Base-by-base conservation (phyloP, 805 yeast species). In the Metschnikowia kunwiensis region DNA sequence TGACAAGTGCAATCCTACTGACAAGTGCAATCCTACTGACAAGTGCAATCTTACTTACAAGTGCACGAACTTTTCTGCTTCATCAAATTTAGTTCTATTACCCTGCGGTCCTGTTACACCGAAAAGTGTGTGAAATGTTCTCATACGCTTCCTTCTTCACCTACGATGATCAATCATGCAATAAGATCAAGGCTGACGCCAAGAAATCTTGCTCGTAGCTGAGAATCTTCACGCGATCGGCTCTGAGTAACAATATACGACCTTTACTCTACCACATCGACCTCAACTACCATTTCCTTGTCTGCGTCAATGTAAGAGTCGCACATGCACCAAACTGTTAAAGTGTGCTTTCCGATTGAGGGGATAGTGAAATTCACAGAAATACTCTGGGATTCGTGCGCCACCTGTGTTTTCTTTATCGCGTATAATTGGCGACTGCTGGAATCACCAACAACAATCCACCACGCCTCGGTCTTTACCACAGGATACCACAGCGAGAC, bases 291-390 rank as follows among this genome's bases (percentile, higher is more conserved):
- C 16, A 80, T 72, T 61, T 91, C 96, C 57, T 85, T 86, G 55
- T 91, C 98, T 2, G 88, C 94, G 54, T 89, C 97, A n/a, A 86
- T 53, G 51, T 89, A 91, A 0, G 95, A 81, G 52, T 89, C 97
- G 61, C 96, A 84, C 55, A 89, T 75, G 53, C 91, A 80, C 95
- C 95, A 89, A 1, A 87, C 63, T 0, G 80, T 75, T 17, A 89
- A 59, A 12, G 70, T 54, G 37, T 81, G 84, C 5, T 65, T 55
- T 0, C 96, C 96, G 3, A 74, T 56, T 3, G 61, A 68, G 0
- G 86, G 79, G 7, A 86, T 51, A 0, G 77, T 63, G 42, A 85
- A 75, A 18, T 71, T 74, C 28, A 91, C 44, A 5, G 62, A 64
- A 11, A 81, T 68, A 3, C 58, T 52, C 53, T 81, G 85, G 1